phyloP scores from a whole-genome alignment of 2,329 filamentous ascomycete genomes.

The Colletotrichum tabaci region DNA sequence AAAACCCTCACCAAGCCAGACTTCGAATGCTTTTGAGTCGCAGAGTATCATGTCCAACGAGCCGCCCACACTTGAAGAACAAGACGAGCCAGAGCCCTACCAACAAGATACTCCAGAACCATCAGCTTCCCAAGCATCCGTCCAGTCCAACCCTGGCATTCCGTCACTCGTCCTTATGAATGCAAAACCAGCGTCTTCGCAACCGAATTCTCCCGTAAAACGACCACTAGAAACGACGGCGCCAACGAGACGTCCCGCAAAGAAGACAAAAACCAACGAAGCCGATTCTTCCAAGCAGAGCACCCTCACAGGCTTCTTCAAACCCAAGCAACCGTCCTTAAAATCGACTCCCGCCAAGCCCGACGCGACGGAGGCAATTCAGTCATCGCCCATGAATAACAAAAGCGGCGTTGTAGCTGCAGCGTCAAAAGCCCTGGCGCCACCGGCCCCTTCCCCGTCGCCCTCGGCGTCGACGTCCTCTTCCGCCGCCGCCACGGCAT shows the following conservation, averaged over 20 bases:
- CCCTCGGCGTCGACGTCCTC: neutral
- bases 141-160: slow-evolving; percentile 22
- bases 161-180: slow-evolving; percentile 39
- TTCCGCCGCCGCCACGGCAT: neutral
- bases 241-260: slow-evolving; percentile 50
- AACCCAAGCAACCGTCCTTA: slow-evolving; percentile 62
- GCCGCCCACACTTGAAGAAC: neutral
- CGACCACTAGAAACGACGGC: slow-evolving; percentile 39
- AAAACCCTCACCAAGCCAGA: slow-evolving; percentile 40
- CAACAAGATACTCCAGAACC: slow-evolving; percentile 4
- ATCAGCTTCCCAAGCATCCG: slow-evolving; percentile 17
- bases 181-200: slow-evolving; percentile 55
- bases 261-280: slow-evolving; percentile 53
- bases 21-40: neutral
- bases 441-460: neutral
- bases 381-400: neutral
- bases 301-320: slow-evolving; percentile 86
- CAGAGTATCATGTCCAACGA: slow-evolving; percentile 4
- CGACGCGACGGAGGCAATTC: slow-evolving; percentile 2
- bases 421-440: slow-evolving; percentile 1
- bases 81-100: slow-evolving; percentile 1
- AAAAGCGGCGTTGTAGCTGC: neutral
- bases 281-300: slow-evolving; percentile 57
- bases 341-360: neutral
- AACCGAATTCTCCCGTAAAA: slow-evolving; percentile 39